These are phyloP conservation scores for Astrephomene gubernaculifera DNA, from an alignment of 139 green algal genomes.

Conservation along the genomic window DNA sequence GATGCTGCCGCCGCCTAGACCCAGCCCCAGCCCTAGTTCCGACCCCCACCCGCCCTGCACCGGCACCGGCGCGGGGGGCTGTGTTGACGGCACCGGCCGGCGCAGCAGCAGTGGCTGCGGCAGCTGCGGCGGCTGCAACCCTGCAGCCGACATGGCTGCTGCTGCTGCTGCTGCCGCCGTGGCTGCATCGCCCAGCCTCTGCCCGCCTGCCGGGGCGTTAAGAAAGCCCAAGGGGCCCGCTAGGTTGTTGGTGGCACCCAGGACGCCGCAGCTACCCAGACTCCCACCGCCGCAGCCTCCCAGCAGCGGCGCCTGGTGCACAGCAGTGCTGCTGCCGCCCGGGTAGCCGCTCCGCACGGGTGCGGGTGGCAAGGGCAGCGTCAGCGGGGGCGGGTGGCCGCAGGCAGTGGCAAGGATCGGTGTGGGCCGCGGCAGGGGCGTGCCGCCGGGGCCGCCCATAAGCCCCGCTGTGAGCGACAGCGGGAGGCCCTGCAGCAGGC, in stretches of 20 bases:
- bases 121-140: background rate
- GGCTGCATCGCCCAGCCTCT: no score
- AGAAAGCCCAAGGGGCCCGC: no score
- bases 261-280: no score
- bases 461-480: background rate
- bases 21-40: background rate
- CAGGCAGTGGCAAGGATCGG: conserved; percentile 3
- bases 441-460: no score
- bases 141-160: background rate
- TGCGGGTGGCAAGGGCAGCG: no score
- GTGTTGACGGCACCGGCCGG: background rate
- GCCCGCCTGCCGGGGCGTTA: no score
- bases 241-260: no score
- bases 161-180: background rate
- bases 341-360: no score
- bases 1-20: background rate
- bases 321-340: no score
- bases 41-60: background rate
- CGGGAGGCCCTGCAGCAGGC: background rate
- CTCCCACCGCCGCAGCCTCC: no score
- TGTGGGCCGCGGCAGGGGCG: background rate
- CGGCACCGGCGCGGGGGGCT: background rate
- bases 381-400: no score
- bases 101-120: conserved; percentile 26
- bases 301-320: background rate